Evolutionary conservation across 768 basidiomycete species (phyloP).

Genomic region (Russula vinacea): DNA sequence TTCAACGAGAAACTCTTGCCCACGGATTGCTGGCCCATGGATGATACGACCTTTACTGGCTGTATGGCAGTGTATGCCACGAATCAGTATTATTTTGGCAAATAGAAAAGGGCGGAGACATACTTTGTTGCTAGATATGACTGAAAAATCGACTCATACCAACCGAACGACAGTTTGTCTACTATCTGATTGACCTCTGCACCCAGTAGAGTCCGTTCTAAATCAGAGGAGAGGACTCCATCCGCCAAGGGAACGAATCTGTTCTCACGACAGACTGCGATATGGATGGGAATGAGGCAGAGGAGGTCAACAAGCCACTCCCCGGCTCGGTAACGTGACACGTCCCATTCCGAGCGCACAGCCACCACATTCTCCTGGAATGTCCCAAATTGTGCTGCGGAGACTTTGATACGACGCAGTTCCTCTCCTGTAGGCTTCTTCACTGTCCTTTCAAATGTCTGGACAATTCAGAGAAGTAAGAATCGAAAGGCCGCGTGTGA

Average conservation of each 20-base stretch:
- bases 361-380: slow-evolving; percentile 30
- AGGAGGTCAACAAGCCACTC: slow-evolving; percentile 65
- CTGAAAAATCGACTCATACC: slow-evolving; percentile 63
- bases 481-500: slow-evolving; percentile 38
- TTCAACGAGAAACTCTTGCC: slow-evolving; percentile 60
- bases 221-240: slow-evolving; percentile 47
- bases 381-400: slow-evolving; percentile 34
- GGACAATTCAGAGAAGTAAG: slow-evolving; percentile 48
- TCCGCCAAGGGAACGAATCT: slow-evolving; percentile 60
- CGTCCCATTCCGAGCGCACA: slow-evolving; percentile 19
- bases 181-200: slow-evolving; percentile 57
- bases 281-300: slow-evolving; percentile 63
- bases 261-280: slow-evolving; percentile 58
- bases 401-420: slow-evolving; percentile 41
- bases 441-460: slow-evolving; percentile 46
- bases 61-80: slow-evolving; percentile 36
- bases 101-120: neutral
- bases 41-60: slow-evolving; percentile 64
- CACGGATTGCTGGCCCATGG: slow-evolving; percentile 68
- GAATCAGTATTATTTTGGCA: neutral
- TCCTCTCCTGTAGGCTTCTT: slow-evolving; percentile 51
- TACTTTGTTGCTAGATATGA: slow-evolving; percentile 60
- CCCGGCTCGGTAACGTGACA: slow-evolving; percentile 47
- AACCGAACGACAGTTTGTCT: slow-evolving; percentile 54
- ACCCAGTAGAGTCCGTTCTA: slow-evolving; percentile 54